A percentile compares a stretch with the other conserved stretches of the same genome.
Evolutionary conservation across 495 filamentous ascomycete genomes (phyloP).

Genomic region (Aspergillus affinis): DNA sequence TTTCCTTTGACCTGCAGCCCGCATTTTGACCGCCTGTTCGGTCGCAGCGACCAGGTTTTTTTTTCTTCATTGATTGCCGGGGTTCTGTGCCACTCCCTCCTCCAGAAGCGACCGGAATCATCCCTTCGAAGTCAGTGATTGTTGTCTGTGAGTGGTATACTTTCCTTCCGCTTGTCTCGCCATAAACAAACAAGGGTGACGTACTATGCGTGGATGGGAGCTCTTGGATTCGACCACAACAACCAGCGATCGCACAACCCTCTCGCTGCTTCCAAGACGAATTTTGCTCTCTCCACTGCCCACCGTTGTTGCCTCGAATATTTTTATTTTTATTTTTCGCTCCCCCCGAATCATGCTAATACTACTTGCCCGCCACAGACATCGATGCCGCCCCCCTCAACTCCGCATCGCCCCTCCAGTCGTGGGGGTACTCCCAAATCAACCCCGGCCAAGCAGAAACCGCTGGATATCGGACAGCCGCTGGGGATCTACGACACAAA

Average conservation of each 20-base stretch:
- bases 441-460: conserved; percentile 35
- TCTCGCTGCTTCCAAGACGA: background rate
- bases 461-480: conserved; percentile 52
- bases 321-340: background rate
- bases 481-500: conserved; percentile 55
- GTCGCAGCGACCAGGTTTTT: background rate
- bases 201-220: conserved; percentile 2
- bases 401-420: conserved; percentile 42
- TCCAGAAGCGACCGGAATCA: conserved; percentile 19
- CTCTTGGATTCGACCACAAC: conserved; percentile 1
- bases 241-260: background rate
- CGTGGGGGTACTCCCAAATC: conserved; percentile 38
- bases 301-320: conserved; percentile 13
- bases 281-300: background rate
- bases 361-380: conserved; percentile 19
- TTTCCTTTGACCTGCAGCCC: background rate
- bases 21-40: conserved; percentile 11
- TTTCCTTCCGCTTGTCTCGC: background rate
- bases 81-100: background rate
- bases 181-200: conserved; percentile 16
- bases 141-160: background rate
- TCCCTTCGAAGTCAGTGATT: background rate
- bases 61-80: background rate
- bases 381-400: conserved; percentile 48
- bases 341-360: conserved; percentile 20